Evolutionary conservation across 495 filamentous ascomycete genomes (phyloP).

Genomic region (Jackrogersella minutella): DNA sequence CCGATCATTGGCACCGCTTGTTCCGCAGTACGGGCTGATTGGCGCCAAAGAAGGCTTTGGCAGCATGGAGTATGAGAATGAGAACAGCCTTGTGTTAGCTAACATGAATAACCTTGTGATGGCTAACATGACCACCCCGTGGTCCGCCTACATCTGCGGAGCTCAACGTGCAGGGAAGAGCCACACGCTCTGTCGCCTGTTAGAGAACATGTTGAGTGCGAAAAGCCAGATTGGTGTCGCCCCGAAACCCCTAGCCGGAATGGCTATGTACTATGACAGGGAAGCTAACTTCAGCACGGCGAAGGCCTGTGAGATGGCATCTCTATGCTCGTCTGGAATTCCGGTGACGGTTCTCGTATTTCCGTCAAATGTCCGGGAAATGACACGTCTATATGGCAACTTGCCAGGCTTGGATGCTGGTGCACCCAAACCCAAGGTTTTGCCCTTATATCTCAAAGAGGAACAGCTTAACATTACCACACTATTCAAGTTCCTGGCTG

Average conservation of each 20-base stretch:
- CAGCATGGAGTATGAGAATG: no score
- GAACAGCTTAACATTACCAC: constrained; percentile 58
- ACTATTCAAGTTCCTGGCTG: constrained; percentile 65
- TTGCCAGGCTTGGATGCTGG: constrained; percentile 45
- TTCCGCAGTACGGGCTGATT: constrained; percentile 31
- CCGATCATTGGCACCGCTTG: no score
- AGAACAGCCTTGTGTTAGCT: constrained; percentile 57
- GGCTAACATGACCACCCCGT: constrained; percentile 63
- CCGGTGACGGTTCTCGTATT: constrained; percentile 63
- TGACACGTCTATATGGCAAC: constrained; percentile 22
- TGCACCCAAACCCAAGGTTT: constrained; percentile 49
- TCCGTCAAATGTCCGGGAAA: constrained; percentile 53
- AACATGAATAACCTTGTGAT: no score
- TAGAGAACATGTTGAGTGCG: constrained; percentile 60
- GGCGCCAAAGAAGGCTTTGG: constrained; percentile 13
- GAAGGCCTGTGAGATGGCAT: constrained; percentile 66
- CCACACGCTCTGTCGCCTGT: constrained; percentile 67
- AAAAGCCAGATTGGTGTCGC: constrained; percentile 3
- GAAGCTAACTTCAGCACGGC: constrained; percentile 49
- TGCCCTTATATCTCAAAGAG: constrained; percentile 57
- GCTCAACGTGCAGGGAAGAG: constrained; percentile 70
- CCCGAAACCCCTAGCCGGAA: constrained; percentile 56
- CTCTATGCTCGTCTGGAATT: constrained; percentile 55
- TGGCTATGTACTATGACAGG: constrained; percentile 65
- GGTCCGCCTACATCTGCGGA: constrained; percentile 70